A percentile compares a stretch with the other conserved stretches of the same genome.
Conservation (phyloP, 148 eudicot genomes). For the Nyssa sinensis region DNA sequence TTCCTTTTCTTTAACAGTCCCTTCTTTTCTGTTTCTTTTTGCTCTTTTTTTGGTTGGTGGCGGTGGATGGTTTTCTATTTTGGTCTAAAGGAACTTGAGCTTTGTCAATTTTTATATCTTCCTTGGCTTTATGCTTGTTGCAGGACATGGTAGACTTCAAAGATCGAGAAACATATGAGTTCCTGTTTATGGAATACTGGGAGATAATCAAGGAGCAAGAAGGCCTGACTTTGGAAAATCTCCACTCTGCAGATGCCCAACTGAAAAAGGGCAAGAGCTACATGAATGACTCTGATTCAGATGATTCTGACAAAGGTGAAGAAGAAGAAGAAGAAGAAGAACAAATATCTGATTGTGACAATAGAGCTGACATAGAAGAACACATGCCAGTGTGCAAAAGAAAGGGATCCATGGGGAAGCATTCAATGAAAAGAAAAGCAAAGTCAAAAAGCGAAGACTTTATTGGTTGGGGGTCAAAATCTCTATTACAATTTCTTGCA, state of each 20-base stretch:
- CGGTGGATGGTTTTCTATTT: not conserved
- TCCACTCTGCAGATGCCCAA: constrained; percentile 47
- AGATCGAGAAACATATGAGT: constrained; percentile 74
- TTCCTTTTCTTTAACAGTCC: too few species aligned
- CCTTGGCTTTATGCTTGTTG: constrained; percentile 7
- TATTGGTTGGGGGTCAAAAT: constrained; percentile 69
- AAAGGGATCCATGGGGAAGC: constrained; percentile 29
- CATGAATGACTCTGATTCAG: constrained; percentile 28
- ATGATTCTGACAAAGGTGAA: constrained; percentile 34
- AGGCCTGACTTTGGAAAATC: constrained; percentile 49
- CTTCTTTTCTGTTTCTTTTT: too few species aligned
- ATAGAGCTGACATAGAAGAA: constrained; percentile 19
- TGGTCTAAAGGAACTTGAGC: not conserved
- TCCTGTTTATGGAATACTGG: constrained; percentile 79
- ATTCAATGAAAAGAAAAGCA: constrained; percentile 22
- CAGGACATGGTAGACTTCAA: constrained; percentile 76
- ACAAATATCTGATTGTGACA: constrained; percentile 29
- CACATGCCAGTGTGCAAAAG: constrained; percentile 12
- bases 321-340: too few species aligned
- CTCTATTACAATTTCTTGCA: constrained; percentile 55
- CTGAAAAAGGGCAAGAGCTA: constrained; percentile 35
- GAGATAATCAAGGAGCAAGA: constrained; percentile 52
- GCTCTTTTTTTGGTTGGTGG: too few species aligned
- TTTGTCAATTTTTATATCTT: not conserved
- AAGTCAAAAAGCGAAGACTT: constrained; percentile 44